phyloP scores from a whole-genome alignment of 106 monocot species.

The Xerophyta viscosa region DNA sequence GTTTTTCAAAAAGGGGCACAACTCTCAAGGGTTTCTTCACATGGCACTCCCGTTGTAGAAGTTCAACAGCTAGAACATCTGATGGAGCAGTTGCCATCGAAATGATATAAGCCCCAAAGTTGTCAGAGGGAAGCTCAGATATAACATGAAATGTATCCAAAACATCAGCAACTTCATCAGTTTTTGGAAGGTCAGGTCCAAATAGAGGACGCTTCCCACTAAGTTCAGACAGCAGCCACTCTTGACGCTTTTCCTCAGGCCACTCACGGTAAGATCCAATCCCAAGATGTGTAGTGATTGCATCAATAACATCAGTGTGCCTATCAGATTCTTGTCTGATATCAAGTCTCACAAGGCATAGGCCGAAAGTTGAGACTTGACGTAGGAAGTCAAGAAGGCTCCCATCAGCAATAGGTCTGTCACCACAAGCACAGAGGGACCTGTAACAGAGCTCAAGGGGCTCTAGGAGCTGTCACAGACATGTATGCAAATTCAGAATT shows the following conservation, averaged over 20 bases:
- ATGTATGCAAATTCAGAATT: too few species aligned
- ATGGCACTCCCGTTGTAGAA: constrained; percentile 53
- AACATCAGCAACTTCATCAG: constrained; percentile 81
- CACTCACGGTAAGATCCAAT: constrained; percentile 96
- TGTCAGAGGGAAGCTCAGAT: constrained; percentile 79
- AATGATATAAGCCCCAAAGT: constrained; percentile 88
- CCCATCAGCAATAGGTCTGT: constrained; percentile 78
- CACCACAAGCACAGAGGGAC: constrained; percentile 44
- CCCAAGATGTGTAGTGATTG: constrained; percentile 83
- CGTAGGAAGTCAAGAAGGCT: constrained; percentile 56
- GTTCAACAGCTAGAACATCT: constrained; percentile 83
- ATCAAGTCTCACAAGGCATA: constrained; percentile 94
- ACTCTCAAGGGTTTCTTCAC: constrained; percentile 73
- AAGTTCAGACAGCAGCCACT: constrained; percentile 84
- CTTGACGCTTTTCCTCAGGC: constrained; percentile 87
- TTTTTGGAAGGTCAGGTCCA: constrained; percentile 79
- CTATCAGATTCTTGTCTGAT: constrained; percentile 98
- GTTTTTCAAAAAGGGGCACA: constrained; percentile 84
- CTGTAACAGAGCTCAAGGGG: constrained; percentile 79
- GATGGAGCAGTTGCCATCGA: constrained; percentile 91
- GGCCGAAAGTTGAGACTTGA: constrained; percentile 91
- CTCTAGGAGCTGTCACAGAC: constrained; percentile 52
- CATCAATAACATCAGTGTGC: constrained; percentile 89
- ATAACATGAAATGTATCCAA: constrained; percentile 66
- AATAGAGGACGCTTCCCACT: constrained; percentile 80